Evolutionary conservation across 495 filamentous ascomycete species (phyloP).

Genomic region (Pyrenula massariospora): DNA sequence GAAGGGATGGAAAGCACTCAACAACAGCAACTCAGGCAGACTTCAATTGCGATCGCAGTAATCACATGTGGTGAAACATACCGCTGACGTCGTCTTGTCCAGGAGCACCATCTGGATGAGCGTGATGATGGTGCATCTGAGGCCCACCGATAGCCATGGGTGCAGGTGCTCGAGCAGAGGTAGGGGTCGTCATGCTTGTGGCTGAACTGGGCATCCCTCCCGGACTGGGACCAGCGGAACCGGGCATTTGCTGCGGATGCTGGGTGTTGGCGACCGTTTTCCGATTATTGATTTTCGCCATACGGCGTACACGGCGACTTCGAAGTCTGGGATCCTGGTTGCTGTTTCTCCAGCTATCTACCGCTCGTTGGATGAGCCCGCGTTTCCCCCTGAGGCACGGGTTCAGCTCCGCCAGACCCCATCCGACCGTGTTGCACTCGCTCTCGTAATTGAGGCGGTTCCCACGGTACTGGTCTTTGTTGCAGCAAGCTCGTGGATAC

Average conservation of each 20-base stretch:
- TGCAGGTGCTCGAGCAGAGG: slow-evolving; percentile 36
- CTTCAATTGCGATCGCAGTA: slow-evolving; percentile 1
- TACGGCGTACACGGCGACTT: slow-evolving; percentile 80
- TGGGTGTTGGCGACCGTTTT: slow-evolving; percentile 40
- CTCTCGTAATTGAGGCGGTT: slow-evolving; percentile 95
- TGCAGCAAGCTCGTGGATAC: slow-evolving; percentile 88
- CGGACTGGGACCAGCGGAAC: slow-evolving; percentile 32
- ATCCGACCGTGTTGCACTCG: slow-evolving; percentile 96
- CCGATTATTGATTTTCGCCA: slow-evolving; percentile 88
- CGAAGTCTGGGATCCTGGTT: slow-evolving; percentile 88
- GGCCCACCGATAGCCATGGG: slow-evolving; percentile 53
- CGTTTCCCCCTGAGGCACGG: slow-evolving; percentile 82
- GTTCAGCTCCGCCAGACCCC: slow-evolving; percentile 90
- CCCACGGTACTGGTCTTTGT: slow-evolving; percentile 89
- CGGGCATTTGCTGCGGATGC: slow-evolving; percentile 38
- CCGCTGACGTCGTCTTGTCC: slow-evolving; percentile 79
- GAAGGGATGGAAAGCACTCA: neutral
- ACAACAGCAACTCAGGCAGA: neutral
- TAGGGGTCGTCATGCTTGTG: slow-evolving; percentile 29
- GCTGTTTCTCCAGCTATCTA: slow-evolving; percentile 98
- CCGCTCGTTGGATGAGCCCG: slow-evolving; percentile 89
- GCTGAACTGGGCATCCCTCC: slow-evolving; percentile 38
- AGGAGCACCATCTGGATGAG: slow-evolving; percentile 60
- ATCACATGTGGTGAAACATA: slow-evolving; percentile 74
- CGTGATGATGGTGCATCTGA: slow-evolving; percentile 70